Evolutionary conservation across 1,284 basidiomycete genomes (phyloP), one percentile per base, ranked within the genome.

Genomic region (Ganoderma resinaceum): DNA sequence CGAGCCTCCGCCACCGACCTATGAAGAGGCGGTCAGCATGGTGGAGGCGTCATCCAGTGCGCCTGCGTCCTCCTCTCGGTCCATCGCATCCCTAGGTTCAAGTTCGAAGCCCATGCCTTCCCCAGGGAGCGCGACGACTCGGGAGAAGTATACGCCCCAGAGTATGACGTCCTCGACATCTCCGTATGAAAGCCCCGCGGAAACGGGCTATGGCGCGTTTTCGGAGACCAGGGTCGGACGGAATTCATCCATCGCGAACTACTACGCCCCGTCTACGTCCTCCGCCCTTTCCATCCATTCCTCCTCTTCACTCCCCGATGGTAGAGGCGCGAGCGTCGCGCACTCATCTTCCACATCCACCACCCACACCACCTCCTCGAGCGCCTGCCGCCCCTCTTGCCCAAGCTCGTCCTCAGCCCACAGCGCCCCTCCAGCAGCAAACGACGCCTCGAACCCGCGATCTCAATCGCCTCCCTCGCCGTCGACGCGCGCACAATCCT

Each of bases 1-100:
- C 35, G 49, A 52, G 35, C 46, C 49, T 2, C 46, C 62, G 12
- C 62, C 62, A 0, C 62, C 62, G 2, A 63, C 62, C 16, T 63
- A 53, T 35, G 61, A 62, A 31, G 61, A 62, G 42, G 61, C 61
- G 2, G 20, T 35, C 3, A 62, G 18, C 29, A n/a, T 7, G 2
- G 2, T 33, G 8, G 61, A 55, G 7, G 42, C 29, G 12, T 33
- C 52, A 16, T 33, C 52, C 52, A 9, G 52, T 31, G 16, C 29
- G 9, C 7, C n/a, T 29, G 8, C 31, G 7, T 20, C 52, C 8
- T 33, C 52, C 29, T 55, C 52, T 2, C 29, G 18, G 11, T 14
- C 11, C 49, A 20, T 42, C 5, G 26, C 61, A 37, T 20, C 31
- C 31, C 23, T 43, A 9, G 16, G 40, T 3, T 31, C 26, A 3